These are phyloP conservation scores for Kondoa malvinella DNA, from an alignment of 768 basidiomycete species.

Conservation along the genomic window DNA sequence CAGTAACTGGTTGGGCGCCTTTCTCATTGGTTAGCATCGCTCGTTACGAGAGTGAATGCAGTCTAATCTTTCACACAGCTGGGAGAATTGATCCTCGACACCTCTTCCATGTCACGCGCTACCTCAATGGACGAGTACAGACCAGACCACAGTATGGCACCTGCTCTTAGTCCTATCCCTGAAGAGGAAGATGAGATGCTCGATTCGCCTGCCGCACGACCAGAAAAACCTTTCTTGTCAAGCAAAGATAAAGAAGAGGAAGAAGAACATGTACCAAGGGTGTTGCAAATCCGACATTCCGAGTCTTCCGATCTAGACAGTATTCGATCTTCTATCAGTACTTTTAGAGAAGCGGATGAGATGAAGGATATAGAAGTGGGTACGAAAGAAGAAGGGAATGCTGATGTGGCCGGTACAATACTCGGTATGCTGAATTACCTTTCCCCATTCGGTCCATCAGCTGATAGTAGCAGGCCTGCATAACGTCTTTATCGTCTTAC, in stretches of 20 bases:
- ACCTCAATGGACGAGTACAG: not conserved
- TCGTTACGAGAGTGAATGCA: no score
- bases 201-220: no score
- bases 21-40: not conserved
- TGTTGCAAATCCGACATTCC: conserved; percentile 3
- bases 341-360: not conserved
- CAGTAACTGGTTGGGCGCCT: conserved; percentile 66
- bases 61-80: no score
- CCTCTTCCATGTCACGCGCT: conserved; percentile 16
- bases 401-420: conserved; percentile 26
- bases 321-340: not conserved
- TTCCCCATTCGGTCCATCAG: not conserved
- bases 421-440: conserved; percentile 15
- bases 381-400: conserved; percentile 7
- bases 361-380: conserved; percentile 7
- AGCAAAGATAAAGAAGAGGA: conserved; percentile 8
- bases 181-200: conserved; percentile 3
- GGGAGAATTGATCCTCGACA: conserved; percentile 15
- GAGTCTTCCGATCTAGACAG: not conserved
- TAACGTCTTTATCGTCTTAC: conserved; percentile 36
- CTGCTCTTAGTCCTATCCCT: conserved; percentile 3
- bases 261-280: not conserved
- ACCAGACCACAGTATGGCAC: not conserved
- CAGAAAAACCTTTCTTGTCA: no score
- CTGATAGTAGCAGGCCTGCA: conserved; percentile 24